Base-by-base conservation (phyloP, 2,329 filamentous ascomycete species). In the Grosmannia serpens region DNA sequence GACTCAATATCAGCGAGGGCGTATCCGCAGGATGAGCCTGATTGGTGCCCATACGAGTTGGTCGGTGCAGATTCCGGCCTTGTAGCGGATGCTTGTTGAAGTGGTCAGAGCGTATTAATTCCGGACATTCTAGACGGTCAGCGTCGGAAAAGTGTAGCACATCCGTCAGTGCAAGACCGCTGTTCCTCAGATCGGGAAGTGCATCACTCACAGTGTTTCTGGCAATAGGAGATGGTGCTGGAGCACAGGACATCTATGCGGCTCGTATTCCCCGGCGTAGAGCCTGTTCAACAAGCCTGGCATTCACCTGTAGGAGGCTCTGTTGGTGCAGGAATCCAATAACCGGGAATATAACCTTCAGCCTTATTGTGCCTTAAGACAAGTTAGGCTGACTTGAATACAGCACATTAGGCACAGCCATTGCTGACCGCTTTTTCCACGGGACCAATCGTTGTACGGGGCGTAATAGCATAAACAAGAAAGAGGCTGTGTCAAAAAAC, bases 61-160 rank as follows among this genome's bases (percentile, higher is more conserved):
- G 33, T 20, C 76, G 71, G 0, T 69, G 66, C 69, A 78, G 73
- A 35, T 77, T 77, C 1, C 73, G 0, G n/a, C n/a, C n/a, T n/a
- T n/a, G n/a, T n/a, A n/a, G n/a, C n/a, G n/a, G n/a, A n/a, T n/a
- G n/a, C n/a, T n/a, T n/a, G n/a, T n/a, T n/a, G n/a, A n/a, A n/a
- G n/a, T n/a, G n/a, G 69, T 63, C 0, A 68, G 59, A 0, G 70
- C 71, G n/a, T n/a, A n/a, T 7, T 71, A 71, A 9, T 66, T 54
- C 59, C 64, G 64, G 0, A 77, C 75, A 55, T 73, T 65, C 47
- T 71, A 55, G 5, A 76, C 65, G 1, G 69, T 69, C n/a, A 1
- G 70, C 71, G 3, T 62, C 65, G 9, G 59, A 62, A 57, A 73
- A 70, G 8, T 57, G 58, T 17, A 26, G 46, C 0, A 56, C 44